Evolutionary conservation across 495 filamentous ascomycete genomes (phyloP).

Genomic region (Cercophora scortea): DNA sequence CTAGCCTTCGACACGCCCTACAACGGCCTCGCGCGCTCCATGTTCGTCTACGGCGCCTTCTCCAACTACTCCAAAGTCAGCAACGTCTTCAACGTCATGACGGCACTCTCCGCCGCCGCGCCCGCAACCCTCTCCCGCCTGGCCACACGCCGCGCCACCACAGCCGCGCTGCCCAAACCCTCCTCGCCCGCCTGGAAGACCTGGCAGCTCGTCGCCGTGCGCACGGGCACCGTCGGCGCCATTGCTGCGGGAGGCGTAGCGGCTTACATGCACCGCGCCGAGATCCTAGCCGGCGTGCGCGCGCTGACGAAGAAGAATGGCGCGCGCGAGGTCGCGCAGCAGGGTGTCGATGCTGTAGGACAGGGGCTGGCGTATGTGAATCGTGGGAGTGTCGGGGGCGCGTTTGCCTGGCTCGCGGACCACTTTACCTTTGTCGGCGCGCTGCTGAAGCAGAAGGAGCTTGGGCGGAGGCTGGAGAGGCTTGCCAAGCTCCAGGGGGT

Average conservation of each 20-base stretch:
- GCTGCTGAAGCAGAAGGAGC: conserved; percentile 35
- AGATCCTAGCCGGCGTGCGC: conserved; percentile 54
- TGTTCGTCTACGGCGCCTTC: conserved; percentile 87
- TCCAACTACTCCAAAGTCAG: conserved; percentile 76
- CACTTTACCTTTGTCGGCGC: conserved; percentile 42
- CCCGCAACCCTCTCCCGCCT: conserved; percentile 43
- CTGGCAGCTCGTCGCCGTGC: conserved; percentile 81
- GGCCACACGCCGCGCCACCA: conserved; percentile 35
- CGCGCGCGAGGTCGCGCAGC: conserved; percentile 33
- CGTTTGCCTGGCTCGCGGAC: conserved; percentile 39
- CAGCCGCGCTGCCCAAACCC: conserved; percentile 19
- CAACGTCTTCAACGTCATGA: conserved; percentile 66
- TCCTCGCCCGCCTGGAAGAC: conserved; percentile 41
- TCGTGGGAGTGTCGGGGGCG: conserved; percentile 36
- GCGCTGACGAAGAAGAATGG: conserved; percentile 30
- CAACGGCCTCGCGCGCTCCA: conserved; percentile 78
- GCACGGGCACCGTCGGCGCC: conserved; percentile 75
- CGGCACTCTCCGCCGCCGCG: conserved; percentile 42
- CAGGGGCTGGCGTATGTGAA: conserved; percentile 44
- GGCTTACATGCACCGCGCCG: conserved; percentile 70
- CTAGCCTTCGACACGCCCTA: conserved; percentile 93
- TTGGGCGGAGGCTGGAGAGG: conserved; percentile 31
- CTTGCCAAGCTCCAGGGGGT: conserved; percentile 32
- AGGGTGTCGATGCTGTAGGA: conserved; percentile 35
- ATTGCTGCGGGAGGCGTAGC: conserved; percentile 86